phyloP scores from a whole-genome alignment of 495 filamentous ascomycete genomes.

The Podospora didyma region DNA sequence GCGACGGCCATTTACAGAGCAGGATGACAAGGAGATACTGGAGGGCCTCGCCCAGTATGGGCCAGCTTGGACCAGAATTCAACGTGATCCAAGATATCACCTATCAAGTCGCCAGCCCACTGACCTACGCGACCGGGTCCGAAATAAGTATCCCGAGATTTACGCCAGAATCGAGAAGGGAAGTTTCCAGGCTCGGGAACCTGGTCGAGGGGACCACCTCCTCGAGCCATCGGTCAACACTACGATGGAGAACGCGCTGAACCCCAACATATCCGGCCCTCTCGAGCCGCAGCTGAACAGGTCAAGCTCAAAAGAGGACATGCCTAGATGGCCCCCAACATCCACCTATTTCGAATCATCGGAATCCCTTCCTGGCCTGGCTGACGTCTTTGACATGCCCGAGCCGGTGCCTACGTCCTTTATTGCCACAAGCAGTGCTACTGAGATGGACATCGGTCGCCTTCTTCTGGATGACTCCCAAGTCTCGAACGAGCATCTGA shows the following conservation, averaged over 20 bases:
- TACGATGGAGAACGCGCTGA: constrained; percentile 30
- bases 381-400: constrained; percentile 20
- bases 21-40: constrained; percentile 74
- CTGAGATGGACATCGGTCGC: constrained; percentile 48
- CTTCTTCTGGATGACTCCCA: constrained; percentile 43
- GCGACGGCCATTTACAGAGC: constrained; percentile 61
- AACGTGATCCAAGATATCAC: constrained; percentile 63
- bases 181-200: constrained; percentile 37
- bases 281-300: constrained; percentile 37
- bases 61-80: constrained; percentile 76
- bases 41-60: constrained; percentile 72
- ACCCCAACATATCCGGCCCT: constrained; percentile 23
- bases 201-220: constrained; percentile 19
- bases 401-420: constrained; percentile 19
- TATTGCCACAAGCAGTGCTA: constrained; percentile 7
- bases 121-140: constrained; percentile 77
- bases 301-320: constrained; percentile 38
- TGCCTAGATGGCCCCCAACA: constrained; percentile 29
- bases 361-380: constrained; percentile 24
- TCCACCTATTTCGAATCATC: constrained; percentile 26
- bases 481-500: background rate
- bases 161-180: constrained; percentile 55
- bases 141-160: constrained; percentile 70
- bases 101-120: constrained; percentile 66
- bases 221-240: constrained; percentile 41